Percentiles rank a stretch among this genome's conserved stretches.
Evolutionary conservation across 2,329 filamentous ascomycete genomes (phyloP).

Genomic region (Cordyceps cicadae): DNA sequence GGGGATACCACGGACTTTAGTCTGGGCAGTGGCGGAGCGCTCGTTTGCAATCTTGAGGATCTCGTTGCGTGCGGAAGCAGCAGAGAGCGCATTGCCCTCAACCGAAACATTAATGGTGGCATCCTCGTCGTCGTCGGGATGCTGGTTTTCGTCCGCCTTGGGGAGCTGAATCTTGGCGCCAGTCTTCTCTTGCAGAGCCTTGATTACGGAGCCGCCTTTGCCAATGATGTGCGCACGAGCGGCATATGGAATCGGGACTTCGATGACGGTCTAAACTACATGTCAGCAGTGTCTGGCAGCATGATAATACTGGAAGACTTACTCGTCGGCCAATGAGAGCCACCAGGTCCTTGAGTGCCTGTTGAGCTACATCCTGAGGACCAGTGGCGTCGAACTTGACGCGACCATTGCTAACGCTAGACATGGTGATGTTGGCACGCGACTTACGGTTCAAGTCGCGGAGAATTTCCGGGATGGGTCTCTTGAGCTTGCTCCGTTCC

Average conservation of each 20-base stretch:
- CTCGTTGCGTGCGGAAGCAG: constrained; percentile 71
- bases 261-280: constrained; percentile 42
- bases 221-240: constrained; percentile 88
- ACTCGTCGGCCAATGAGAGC: constrained; percentile 67
- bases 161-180: constrained; percentile 88
- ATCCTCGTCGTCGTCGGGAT: constrained; percentile 58
- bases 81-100: constrained; percentile 84
- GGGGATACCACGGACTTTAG: constrained; percentile 75
- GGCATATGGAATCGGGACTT: constrained; percentile 73
- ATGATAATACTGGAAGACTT: neutral
- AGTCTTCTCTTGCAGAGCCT: constrained; percentile 79
- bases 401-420: constrained; percentile 60
- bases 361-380: constrained; percentile 72
- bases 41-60: constrained; percentile 85
- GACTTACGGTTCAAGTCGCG: constrained; percentile 90
- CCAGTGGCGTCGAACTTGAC: constrained; percentile 80
- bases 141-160: constrained; percentile 58
- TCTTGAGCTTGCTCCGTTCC: constrained; percentile 69
- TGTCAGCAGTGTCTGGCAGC: constrained; percentile 15
- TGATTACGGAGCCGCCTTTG: constrained; percentile 81
- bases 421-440: constrained; percentile 75
- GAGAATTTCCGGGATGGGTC: constrained; percentile 74
- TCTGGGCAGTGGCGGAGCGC: constrained; percentile 70
- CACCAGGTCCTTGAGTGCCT: constrained; percentile 83
- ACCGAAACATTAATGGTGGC: constrained; percentile 76